Evolutionary conservation across 352 stramenopile species (phyloP).

Genomic region (Globisporangium paddicum): DNA sequence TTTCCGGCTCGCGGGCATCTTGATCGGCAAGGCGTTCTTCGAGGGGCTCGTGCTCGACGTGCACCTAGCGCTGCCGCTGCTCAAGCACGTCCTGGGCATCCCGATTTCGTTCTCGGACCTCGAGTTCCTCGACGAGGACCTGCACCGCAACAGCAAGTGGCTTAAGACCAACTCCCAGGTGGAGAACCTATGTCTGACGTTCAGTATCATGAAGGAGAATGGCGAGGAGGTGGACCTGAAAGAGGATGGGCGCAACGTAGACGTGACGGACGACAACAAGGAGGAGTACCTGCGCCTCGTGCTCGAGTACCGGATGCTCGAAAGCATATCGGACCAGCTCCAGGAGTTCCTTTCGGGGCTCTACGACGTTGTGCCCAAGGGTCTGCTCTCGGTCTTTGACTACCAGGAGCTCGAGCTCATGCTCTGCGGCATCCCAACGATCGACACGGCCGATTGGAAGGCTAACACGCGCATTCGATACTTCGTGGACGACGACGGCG

Average conservation of each 20-base stretch:
- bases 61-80: conserved; percentile 56
- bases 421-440: conserved; percentile 65
- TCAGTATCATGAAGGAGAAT: conserved; percentile 64
- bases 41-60: conserved; percentile 59
- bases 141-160: conserved; percentile 65
- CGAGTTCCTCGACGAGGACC: conserved; percentile 66
- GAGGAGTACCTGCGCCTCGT: conserved; percentile 85
- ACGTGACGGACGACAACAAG: conserved; percentile 96
- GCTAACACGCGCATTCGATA: conserved; percentile 59
- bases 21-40: conserved; percentile 62
- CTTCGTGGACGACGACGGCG: conserved; percentile 39
- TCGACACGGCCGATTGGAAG: conserved; percentile 63
- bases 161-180: conserved; percentile 54
- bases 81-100: conserved; percentile 68
- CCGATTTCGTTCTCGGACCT: conserved; percentile 77
- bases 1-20: conserved; percentile 54
- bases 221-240: conserved; percentile 88
- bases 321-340: conserved; percentile 58
- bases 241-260: conserved; percentile 81
- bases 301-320: conserved; percentile 74
- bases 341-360: conserved; percentile 63
- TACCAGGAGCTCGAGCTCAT: conserved; percentile 82
- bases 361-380: conserved; percentile 71
- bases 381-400: conserved; percentile 63
- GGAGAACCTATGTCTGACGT: conserved; percentile 57